Evolutionary conservation across 257 asterid species (phyloP), one percentile per base, ranked within the genome.

Genomic region (Asclepias syriaca): DNA sequence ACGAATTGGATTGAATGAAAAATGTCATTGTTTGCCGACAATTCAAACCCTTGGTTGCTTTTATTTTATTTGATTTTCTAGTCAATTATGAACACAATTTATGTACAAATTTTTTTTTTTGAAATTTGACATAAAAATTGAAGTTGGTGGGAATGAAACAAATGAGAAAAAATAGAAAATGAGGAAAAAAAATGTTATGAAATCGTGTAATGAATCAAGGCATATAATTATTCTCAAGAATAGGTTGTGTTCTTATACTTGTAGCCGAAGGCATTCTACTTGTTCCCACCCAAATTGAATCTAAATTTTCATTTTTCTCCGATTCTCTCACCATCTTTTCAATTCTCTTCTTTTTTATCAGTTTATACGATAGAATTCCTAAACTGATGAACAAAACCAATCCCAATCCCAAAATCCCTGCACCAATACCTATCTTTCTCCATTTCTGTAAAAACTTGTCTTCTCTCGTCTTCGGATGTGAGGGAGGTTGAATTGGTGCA

Each of bases 221-320:
- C 48, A 83, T 69, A 74, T 87, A 87, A 34, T 74, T 83, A 75
- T 72, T 78, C 71, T 91, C 98, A 83, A 94, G 84, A 73, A 64
- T 82, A 34, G 99, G 97, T 72, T 84, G 90, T 40, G 97, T 94
- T 81, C 97, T 89, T 75, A 88, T 85, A 74, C 84, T 87, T 61
- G 91, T 72, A 75, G 96, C 98, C 13, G 82, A 34, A 65, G 92
- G 93, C 97, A 94, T 85, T 85, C 86, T 91, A 77, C 97, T 91
- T 18, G 72, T 70, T 16, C 97, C 96, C 81, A 94, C 75, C 97
- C 97, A 91, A 48, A 77, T 61, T 22, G 87, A 58, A 24, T 77
- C 92, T 81, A 94, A 79, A 27, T 65, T 85, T 71, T 88, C 99
- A 75, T 86, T 84, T 64, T 71, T 85, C 54, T 84, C 97, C 24